Evolutionary conservation across 2,329 filamentous ascomycete genomes (phyloP).

Genomic region (Colletotrichum sp.): DNA sequence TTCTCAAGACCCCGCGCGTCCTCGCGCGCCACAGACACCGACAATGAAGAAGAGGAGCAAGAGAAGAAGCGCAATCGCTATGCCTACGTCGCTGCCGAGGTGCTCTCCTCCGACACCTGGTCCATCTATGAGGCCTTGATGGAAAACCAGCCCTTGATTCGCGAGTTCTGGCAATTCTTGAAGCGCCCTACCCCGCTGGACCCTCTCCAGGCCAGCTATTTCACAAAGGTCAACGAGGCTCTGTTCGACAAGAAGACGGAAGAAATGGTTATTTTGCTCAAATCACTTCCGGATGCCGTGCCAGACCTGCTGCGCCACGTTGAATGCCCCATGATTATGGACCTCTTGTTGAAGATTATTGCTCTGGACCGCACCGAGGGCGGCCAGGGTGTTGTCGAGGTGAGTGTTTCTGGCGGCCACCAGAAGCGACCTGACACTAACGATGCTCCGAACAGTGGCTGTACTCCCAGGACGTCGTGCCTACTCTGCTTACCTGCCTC

Average conservation of each 20-base stretch:
- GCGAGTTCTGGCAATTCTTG: constrained; percentile 90
- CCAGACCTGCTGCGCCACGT: constrained; percentile 89
- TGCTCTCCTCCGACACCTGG: constrained; percentile 95
- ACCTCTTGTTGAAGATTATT: constrained; percentile 94
- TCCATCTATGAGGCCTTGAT: constrained; percentile 93
- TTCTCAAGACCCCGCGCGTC: constrained; percentile 60
- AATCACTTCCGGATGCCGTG: constrained; percentile 81
- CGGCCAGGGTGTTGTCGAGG: constrained; percentile 92
- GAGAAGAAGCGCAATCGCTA: constrained; percentile 95
- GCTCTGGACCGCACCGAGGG: constrained; percentile 92
- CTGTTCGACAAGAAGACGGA: constrained; percentile 97
- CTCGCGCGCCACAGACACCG: constrained; percentile 54
- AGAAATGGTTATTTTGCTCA: constrained; percentile 93
- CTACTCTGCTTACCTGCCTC: constrained; percentile 84
- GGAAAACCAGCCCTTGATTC: constrained; percentile 79
- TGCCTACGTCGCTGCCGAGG: constrained; percentile 90
- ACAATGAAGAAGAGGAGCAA: constrained; percentile 71
- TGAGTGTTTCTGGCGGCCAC: constrained; percentile 46
- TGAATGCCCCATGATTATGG: constrained; percentile 98
- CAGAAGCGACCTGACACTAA: background rate
- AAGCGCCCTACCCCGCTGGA: constrained; percentile 85
- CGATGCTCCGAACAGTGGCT: constrained; percentile 72
- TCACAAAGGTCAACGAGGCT: constrained; percentile 98
- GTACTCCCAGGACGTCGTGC: constrained; percentile 86
- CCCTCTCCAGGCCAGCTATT: constrained; percentile 93